Evolutionary conservation across 108 stramenopile genomes (phyloP).

Genomic region (Craspedostauros australis): DNA sequence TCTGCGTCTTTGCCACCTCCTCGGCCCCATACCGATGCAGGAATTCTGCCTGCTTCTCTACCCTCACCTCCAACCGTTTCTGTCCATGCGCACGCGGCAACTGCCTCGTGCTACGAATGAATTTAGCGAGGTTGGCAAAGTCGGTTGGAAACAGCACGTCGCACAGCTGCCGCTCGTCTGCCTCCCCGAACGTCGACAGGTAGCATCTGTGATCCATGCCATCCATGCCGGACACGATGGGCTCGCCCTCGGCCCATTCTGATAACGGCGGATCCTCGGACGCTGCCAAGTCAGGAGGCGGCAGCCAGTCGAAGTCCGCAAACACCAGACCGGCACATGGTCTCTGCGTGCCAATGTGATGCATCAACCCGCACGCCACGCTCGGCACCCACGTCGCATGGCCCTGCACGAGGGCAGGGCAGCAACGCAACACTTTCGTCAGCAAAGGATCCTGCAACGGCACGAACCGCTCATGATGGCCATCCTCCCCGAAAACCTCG

Average conservation of each 20-base stretch:
- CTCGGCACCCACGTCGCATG: constrained; percentile 63
- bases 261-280: not conserved
- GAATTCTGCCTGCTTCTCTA: constrained; percentile 70
- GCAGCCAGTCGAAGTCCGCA: constrained; percentile 80
- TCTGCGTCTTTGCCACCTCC: constrained; percentile 59
- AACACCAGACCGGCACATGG: constrained; percentile 52
- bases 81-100: not conserved
- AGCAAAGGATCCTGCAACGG: constrained; percentile 62
- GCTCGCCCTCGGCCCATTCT: constrained; percentile 46
- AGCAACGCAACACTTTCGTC: constrained; percentile 30
- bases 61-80: constrained; percentile 7
- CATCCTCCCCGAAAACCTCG: constrained; percentile 14
- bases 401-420: constrained; percentile 18
- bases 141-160: constrained; percentile 84
- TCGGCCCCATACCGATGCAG: constrained; percentile 42
- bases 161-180: too few species aligned
- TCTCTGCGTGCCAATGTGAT: constrained; percentile 40
- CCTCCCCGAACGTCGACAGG: constrained; percentile 43
- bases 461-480: constrained; percentile 43
- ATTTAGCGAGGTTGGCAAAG: constrained; percentile 43
- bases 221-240: constrained; percentile 72
- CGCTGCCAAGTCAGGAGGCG: constrained; percentile 17
- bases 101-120: constrained; percentile 19
- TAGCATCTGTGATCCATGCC: constrained; percentile 65
- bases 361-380: constrained; percentile 60